Conservation (phyloP, 768 basidiomycete species). For the Pholiota molesta region DNA sequence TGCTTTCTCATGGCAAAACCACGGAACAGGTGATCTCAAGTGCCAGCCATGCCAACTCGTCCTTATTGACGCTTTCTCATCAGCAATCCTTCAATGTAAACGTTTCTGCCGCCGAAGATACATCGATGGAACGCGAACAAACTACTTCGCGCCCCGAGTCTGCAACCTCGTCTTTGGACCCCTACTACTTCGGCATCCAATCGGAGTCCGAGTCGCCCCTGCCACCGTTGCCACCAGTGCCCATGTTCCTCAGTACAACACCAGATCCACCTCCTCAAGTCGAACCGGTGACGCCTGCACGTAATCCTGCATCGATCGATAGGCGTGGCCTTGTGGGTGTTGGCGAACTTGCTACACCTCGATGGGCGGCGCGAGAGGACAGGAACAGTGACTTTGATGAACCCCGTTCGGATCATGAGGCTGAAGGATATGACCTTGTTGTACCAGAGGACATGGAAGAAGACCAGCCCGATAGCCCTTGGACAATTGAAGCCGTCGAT, state of each 20-base stretch:
- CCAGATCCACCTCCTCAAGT: constrained; percentile 56
- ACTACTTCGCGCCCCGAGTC: constrained; percentile 68
- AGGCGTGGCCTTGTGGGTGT: constrained; percentile 89
- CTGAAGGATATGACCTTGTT: constrained; percentile 46
- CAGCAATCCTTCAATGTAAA: constrained; percentile 49
- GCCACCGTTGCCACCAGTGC: constrained; percentile 49
- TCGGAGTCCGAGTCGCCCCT: constrained; percentile 71
- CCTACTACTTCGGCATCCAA: constrained; percentile 81
- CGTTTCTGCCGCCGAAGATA: constrained; percentile 45
- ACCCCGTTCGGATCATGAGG: constrained; percentile 27
- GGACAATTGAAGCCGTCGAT: constrained; percentile 88
- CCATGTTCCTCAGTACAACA: constrained; percentile 50
- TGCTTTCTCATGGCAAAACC: constrained; percentile 20
- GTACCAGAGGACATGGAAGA: constrained; percentile 42
- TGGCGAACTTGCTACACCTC: constrained; percentile 95
- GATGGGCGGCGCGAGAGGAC: constrained; percentile 79
- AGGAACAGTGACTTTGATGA: constrained; percentile 22
- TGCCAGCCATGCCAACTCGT: constrained; percentile 21
- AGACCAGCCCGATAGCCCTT: constrained; percentile 77
- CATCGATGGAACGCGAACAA: constrained; percentile 42
- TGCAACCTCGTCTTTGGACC: constrained; percentile 81
- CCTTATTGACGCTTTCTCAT: constrained; percentile 20
- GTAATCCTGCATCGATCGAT: constrained; percentile 82
- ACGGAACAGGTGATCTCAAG: constrained; percentile 25
- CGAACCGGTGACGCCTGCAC: constrained; percentile 72